Conservation (phyloP, 495 filamentous ascomycete genomes). For the Pyrenopolyporus hunteri region DNA sequence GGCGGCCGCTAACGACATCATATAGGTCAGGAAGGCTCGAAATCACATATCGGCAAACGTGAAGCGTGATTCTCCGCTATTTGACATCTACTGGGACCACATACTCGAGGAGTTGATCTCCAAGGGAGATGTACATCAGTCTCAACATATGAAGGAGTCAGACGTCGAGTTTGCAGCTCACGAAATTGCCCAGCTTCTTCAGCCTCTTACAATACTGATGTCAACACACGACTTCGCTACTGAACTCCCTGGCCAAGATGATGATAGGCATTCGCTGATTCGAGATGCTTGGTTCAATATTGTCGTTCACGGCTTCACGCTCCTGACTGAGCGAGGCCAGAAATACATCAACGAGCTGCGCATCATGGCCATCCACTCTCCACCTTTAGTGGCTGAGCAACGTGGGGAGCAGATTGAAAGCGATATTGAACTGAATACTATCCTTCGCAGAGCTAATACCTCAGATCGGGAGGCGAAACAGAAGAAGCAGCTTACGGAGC, state of each 20-base stretch:
- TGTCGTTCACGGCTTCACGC: conserved; percentile 87
- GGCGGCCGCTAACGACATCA: conserved; percentile 25
- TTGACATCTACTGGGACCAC: conserved; percentile 78
- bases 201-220: conserved; percentile 78
- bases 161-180: conserved; percentile 79
- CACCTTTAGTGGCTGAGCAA: conserved; percentile 81
- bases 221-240: conserved; percentile 58
- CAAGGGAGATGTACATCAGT: conserved; percentile 75
- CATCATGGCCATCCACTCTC: conserved; percentile 82
- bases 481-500: conserved; percentile 72
- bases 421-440: conserved; percentile 92
- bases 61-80: conserved; percentile 68
- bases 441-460: conserved; percentile 80
- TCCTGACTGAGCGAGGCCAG: conserved; percentile 69
- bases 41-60: conserved; percentile 74
- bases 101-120: conserved; percentile 87
- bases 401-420: conserved; percentile 88
- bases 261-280: conserved; percentile 70
- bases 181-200: conserved; percentile 83
- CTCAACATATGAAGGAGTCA: conserved; percentile 65
- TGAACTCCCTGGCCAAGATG: conserved; percentile 54
- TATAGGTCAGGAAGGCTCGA: conserved; percentile 74
- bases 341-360: conserved; percentile 74
- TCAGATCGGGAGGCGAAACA: conserved; percentile 78
- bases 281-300: conserved; percentile 98